Evolutionary conservation across 1,284 basidiomycete genomes (phyloP).

Genomic region (Puccinia horiana): DNA sequence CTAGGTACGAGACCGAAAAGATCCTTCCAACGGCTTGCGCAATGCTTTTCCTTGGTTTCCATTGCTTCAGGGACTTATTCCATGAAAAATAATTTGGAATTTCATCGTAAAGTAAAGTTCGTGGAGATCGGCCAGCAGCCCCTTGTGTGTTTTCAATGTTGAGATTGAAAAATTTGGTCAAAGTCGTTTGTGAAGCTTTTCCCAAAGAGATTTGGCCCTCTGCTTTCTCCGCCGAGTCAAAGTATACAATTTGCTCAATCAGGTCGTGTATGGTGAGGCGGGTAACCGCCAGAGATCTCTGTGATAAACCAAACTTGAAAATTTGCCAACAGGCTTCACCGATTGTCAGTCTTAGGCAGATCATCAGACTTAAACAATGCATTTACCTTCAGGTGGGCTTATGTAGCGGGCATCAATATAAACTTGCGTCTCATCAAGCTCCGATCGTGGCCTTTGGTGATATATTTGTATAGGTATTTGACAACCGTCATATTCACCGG

Average conservation of each 20-base stretch:
- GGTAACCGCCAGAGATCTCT: not conserved
- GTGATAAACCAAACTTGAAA: not conserved
- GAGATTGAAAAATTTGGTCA: not conserved
- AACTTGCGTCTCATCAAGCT: not conserved
- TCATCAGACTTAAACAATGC: not conserved
- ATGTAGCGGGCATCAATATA: conserved; percentile 18
- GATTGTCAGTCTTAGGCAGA: too few species aligned
- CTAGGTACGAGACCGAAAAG: not conserved
- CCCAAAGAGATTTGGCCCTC: not conserved
- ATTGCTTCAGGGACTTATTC: not conserved
- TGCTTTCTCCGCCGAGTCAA: not conserved
- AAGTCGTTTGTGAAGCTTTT: too few species aligned
- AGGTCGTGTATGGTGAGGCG: not conserved
- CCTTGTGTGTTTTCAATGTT: not conserved
- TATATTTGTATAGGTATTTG: conserved; percentile 26
- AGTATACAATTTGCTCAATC: not conserved
- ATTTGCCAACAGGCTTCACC: not conserved
- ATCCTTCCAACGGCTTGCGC: not conserved
- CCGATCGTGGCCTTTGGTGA: conserved; percentile 16
- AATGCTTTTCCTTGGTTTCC: not conserved
- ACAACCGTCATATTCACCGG: too few species aligned
- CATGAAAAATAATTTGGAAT: not conserved
- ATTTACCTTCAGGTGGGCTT: conserved; percentile 2
- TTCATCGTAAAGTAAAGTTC: not conserved
- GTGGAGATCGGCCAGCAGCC: not conserved